A percentile compares a stretch with the other conserved stretches of the same genome.
phyloP scores from a whole-genome alignment of 2,329 filamentous ascomycete species.

The Claviceps maximensis region DNA sequence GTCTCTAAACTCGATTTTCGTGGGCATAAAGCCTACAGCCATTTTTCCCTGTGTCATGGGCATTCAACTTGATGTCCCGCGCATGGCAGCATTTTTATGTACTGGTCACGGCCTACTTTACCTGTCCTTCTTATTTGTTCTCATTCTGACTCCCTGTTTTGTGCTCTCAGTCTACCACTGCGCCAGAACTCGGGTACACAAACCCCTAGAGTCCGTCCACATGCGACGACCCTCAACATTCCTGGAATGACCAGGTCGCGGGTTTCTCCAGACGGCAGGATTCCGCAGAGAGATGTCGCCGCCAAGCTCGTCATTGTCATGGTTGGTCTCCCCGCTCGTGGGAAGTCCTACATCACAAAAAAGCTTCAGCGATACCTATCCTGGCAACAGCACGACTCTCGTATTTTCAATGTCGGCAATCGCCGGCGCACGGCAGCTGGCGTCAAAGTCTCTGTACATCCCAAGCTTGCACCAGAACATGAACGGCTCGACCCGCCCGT shows the following conservation, averaged over 20 bases:
- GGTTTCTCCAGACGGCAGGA: constrained; percentile 89
- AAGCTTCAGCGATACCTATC: constrained; percentile 91
- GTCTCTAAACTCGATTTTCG: constrained; percentile 12
- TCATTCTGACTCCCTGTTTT: background rate
- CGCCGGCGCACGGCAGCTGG: constrained; percentile 69
- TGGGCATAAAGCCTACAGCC: background rate
- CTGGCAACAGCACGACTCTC: constrained; percentile 92
- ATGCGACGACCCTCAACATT: constrained; percentile 92
- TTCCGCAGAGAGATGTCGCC: constrained; percentile 85
- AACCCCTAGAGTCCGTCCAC: constrained; percentile 65
- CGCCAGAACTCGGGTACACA: constrained; percentile 62
- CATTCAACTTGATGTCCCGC: too few species aligned
- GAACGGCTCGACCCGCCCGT: constrained; percentile 30
- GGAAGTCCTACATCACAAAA: constrained; percentile 98
- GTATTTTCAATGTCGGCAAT: constrained; percentile 96
- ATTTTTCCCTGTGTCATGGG: too few species aligned
- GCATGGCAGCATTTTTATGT: too few species aligned
- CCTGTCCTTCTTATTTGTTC: background rate
- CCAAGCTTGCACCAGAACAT: constrained; percentile 21
- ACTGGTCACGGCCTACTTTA: background rate
- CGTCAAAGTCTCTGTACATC: constrained; percentile 23
- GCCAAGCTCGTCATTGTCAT: constrained; percentile 96
- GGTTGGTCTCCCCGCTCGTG: constrained; percentile 88
- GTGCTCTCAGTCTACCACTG: constrained; percentile 42
- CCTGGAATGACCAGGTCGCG: constrained; percentile 91